Evolutionary conservation across 176 grass and related monocot genomes (phyloP).

Genomic region (Raddia guianensis): DNA sequence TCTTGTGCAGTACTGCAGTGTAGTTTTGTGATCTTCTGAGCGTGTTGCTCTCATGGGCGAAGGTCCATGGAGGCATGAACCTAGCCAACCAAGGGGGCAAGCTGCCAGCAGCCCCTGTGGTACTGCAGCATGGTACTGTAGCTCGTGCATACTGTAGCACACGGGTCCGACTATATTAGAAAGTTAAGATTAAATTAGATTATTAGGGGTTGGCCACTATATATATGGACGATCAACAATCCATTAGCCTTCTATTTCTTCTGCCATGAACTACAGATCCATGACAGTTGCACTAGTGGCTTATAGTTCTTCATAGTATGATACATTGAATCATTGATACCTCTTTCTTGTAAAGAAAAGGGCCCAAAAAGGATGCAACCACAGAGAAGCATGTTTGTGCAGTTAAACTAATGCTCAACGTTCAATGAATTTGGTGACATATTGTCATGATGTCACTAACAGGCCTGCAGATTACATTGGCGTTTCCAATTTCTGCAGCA

Average conservation of each 20-base stretch:
- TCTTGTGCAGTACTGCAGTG: background rate
- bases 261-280: no score
- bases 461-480: background rate
- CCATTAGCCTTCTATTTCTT: no score
- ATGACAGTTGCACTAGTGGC: background rate
- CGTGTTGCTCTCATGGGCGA: background rate
- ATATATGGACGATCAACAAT: no score
- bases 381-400: background rate
- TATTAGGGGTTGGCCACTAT: no score
- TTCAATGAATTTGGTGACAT: background rate
- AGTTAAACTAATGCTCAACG: background rate
- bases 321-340: background rate
- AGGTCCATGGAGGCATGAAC: no score
- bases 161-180: no score
- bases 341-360: background rate
- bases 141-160: no score
- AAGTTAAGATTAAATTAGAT: no score
- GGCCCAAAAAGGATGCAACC: background rate
- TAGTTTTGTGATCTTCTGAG: background rate
- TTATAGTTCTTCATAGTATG: background rate
- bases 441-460: background rate
- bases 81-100: no score
- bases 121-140: no score
- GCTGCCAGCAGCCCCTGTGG: no score
- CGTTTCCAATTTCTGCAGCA: background rate